Conservation (phyloP, 2,329 filamentous ascomycete genomes). For the Cadophora gregata region DNA sequence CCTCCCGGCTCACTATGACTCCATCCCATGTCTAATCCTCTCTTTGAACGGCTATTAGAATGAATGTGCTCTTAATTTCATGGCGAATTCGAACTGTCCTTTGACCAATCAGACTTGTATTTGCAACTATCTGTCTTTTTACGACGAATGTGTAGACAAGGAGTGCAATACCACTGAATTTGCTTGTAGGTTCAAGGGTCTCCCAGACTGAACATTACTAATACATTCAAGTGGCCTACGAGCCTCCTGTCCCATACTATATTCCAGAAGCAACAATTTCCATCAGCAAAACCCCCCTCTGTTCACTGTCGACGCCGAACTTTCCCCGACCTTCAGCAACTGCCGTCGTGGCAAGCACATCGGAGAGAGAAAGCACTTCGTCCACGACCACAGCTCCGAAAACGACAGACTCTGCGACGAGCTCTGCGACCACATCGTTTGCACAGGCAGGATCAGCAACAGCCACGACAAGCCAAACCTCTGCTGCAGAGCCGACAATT, state of each 20-base stretch:
- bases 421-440: background rate
- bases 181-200: background rate
- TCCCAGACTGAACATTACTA: background rate
- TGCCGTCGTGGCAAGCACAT: background rate
- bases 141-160: background rate
- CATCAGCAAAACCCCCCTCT: background rate
- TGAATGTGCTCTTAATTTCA: slow-evolving; percentile 20
- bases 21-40: background rate
- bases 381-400: background rate
- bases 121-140: slow-evolving; percentile 18
- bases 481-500: background rate
- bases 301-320: background rate
- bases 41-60: slow-evolving; percentile 9
- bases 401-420: background rate
- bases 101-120: slow-evolving; percentile 15
- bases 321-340: background rate
- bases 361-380: background rate
- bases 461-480: background rate
- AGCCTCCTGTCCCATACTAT: slow-evolving; percentile 17
- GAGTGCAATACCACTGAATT: slow-evolving; percentile 11
- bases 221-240: background rate
- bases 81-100: slow-evolving; percentile 12
- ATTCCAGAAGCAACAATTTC: slow-evolving; percentile 16
- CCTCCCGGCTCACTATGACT: background rate
- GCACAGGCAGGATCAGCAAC: background rate